Conservation (phyloP, 805 yeast genomes). For the Ogataea saltuana region DNA sequence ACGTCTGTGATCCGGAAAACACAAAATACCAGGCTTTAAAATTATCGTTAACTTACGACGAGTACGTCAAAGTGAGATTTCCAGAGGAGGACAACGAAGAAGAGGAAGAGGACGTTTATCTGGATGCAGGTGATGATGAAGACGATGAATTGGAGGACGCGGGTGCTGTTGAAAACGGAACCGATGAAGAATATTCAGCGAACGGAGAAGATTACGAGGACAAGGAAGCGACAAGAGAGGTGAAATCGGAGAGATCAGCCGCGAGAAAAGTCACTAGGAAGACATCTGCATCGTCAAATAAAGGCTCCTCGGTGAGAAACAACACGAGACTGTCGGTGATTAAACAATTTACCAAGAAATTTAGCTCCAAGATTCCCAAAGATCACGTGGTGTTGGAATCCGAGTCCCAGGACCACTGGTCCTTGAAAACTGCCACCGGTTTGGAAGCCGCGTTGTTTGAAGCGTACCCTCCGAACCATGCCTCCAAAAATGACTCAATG, state of each 20-base stretch:
- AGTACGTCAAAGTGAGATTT: constrained; percentile 26
- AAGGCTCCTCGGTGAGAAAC: no score
- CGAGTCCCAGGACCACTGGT: constrained; percentile 35
- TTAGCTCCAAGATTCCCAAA: constrained; percentile 42
- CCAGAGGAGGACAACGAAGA: constrained; percentile 22
- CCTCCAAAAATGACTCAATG: constrained; percentile 16
- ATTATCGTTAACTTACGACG: constrained; percentile 33
- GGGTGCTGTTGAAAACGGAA: constrained; percentile 18
- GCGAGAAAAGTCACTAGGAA: constrained; percentile 15
- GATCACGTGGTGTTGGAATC: constrained; percentile 26
- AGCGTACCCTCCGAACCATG: constrained; percentile 24
- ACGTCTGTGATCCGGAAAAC: constrained; percentile 48
- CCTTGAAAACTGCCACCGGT: constrained; percentile 47
- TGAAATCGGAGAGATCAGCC: constrained; percentile 8
- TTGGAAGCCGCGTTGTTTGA: constrained; percentile 53
- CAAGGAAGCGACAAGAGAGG: constrained; percentile 9
- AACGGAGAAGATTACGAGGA: constrained; percentile 9
- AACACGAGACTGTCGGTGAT: constrained; percentile 50
- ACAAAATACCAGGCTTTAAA: constrained; percentile 36
- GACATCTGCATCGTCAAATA: no score
- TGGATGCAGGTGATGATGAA: no score
- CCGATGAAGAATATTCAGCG: constrained; percentile 18
- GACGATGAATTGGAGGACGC: constrained; percentile 22
- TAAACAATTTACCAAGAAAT: constrained; percentile 50
- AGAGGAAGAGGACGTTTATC: constrained; percentile 17